Percentiles rank a stretch among this genome's conserved stretches.
Conservation (phyloP, 805 yeast genomes). For the Tetrapisispora fleetii region DNA sequence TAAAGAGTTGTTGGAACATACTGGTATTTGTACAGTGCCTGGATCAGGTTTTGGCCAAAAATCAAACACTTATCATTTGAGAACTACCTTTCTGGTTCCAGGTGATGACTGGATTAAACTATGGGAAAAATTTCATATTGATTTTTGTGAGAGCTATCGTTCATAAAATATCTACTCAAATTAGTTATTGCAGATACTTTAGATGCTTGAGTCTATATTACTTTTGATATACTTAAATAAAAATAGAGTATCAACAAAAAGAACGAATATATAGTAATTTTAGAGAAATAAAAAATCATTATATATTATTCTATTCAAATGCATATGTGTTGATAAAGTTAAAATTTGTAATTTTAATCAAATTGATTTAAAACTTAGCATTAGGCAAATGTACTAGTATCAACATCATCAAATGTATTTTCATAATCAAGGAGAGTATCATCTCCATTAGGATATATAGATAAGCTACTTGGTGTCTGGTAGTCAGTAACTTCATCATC, state of each 20-base stretch:
- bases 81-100: constrained; percentile 95
- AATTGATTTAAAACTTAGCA: neutral
- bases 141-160: constrained; percentile 52
- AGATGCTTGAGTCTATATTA: neutral
- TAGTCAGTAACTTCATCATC: constrained; percentile 4
- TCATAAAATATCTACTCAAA: neutral
- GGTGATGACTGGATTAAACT: constrained; percentile 78
- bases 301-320: neutral
- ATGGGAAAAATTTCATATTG: constrained; percentile 71
- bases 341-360: neutral
- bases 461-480: neutral
- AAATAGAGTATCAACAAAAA: constrained; percentile 1
- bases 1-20: constrained; percentile 63
- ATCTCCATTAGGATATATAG: neutral
- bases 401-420: neutral
- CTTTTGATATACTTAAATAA: neutral
- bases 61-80: constrained; percentile 77
- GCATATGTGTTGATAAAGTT: neutral
- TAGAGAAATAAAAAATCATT: neutral
- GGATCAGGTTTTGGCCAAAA: constrained; percentile 95
- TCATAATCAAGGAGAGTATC: constrained; percentile 1
- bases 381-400: neutral
- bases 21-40: constrained; percentile 96
- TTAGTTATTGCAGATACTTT: neutral
- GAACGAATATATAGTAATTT: neutral